Conservation (phyloP, 345 rosid species). For the Bruguiera gymnorhiza region DNA sequence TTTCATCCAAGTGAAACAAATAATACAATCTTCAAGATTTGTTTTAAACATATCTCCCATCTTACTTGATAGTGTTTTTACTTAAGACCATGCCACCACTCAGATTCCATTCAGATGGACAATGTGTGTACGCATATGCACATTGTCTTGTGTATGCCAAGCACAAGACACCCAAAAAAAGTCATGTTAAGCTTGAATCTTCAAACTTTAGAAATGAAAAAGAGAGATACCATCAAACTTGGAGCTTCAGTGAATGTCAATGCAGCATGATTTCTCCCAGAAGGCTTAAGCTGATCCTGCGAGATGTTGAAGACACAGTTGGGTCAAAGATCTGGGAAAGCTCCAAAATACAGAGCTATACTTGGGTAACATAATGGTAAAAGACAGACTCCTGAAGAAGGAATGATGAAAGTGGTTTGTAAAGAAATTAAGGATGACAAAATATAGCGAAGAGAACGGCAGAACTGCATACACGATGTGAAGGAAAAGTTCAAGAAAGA, state of each 20-base stretch:
- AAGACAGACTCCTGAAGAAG: background rate
- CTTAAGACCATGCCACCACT: too few relatives aligned
- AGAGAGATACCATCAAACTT: constrained; percentile 42
- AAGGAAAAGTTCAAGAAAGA: background rate
- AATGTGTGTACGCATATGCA: background rate
- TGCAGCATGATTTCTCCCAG: constrained; percentile 47
- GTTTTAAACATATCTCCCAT: too few relatives aligned
- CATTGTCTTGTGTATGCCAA: background rate
- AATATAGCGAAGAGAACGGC: background rate
- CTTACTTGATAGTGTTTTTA: too few relatives aligned
- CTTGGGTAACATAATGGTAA: background rate
- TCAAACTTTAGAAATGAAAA: background rate
- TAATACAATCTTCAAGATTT: too few relatives aligned
- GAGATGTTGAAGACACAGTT: constrained; percentile 16
- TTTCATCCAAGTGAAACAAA: too few relatives aligned
- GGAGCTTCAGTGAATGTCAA: constrained; percentile 42
- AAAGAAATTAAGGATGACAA: background rate
- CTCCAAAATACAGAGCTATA: background rate
- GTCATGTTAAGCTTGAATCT: background rate
- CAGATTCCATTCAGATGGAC: too few relatives aligned
- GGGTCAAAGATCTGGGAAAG: background rate
- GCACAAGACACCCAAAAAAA: background rate
- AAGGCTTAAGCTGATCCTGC: constrained; percentile 65
- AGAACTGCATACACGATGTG: background rate
- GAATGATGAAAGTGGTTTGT: too few relatives aligned